Evolutionary conservation across 2,329 filamentous ascomycete genomes (phyloP).

Genomic region (Pseudodiploospora longispora): DNA sequence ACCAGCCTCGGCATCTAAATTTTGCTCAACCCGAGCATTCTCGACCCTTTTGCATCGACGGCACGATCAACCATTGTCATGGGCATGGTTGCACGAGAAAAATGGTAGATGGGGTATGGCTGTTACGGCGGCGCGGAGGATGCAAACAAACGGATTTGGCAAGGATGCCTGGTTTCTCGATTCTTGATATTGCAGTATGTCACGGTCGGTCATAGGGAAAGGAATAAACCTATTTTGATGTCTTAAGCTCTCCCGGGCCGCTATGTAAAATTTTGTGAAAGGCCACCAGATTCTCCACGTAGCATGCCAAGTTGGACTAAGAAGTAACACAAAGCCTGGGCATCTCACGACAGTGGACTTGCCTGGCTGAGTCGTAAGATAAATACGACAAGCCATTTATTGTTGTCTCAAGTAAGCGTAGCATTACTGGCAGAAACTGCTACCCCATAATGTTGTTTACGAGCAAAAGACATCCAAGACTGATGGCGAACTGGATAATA

Average conservation of each 20-base stretch:
- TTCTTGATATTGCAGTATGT: conserved; percentile 36
- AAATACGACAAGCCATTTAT: no score
- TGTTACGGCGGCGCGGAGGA: conserved; percentile 18
- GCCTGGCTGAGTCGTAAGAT: no score
- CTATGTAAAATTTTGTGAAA: no score
- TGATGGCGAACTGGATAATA: no score
- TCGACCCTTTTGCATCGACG: conserved; percentile 15
- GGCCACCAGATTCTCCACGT: no score
- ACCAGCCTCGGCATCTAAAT: conserved; percentile 90
- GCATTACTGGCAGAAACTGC: no score
- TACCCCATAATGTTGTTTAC: no score
- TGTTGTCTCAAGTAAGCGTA: no score
- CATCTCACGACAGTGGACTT: no score
- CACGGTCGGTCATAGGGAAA: conserved; percentile 40
- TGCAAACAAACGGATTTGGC: conserved; percentile 21
- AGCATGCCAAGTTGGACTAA: no score
- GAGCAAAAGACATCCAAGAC: no score
- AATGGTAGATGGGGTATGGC: conserved; percentile 10
- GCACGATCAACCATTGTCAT: conserved; percentile 9
- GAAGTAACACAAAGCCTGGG: no score
- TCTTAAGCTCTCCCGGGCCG: conserved; percentile 10
- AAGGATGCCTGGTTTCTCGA: conserved; percentile 28
- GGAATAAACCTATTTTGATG: conserved; percentile 20
- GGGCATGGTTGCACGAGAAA: conserved; percentile 22
- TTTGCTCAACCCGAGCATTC: conserved; percentile 17